Evolutionary conservation across 1,139 yeast species (phyloP).

Genomic region (Debaryomyces robertsiae): DNA sequence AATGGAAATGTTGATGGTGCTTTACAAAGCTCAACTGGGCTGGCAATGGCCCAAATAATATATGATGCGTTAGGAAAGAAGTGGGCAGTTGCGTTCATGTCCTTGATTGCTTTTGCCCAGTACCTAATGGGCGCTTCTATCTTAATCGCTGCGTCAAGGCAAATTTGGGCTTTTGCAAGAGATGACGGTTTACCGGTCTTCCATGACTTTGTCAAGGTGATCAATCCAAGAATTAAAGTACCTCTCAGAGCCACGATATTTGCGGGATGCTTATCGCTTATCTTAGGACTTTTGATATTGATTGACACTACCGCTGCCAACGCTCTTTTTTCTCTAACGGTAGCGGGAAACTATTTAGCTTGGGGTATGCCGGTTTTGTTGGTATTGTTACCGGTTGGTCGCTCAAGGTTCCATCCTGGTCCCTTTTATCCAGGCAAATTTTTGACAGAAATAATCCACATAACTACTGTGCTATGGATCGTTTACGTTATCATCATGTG

Average conservation of each 20-base stretch:
- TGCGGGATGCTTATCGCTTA: conserved; percentile 43
- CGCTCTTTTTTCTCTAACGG: conserved; percentile 59
- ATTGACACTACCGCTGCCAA: conserved; percentile 57
- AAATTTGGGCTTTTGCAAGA: conserved; percentile 36
- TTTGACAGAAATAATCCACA: conserved; percentile 40
- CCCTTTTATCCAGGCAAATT: conserved; percentile 43
- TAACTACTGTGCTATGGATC: conserved; percentile 37
- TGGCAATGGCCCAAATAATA: conserved; percentile 66
- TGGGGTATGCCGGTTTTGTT: conserved; percentile 61
- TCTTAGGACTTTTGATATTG: conserved; percentile 54
- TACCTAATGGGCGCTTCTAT: conserved; percentile 61
- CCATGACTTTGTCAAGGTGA: conserved; percentile 42
- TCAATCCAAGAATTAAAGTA: conserved; percentile 49
- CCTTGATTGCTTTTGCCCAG: conserved; percentile 60
- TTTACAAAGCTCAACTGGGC: conserved; percentile 35
- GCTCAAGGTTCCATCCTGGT: conserved; percentile 57
- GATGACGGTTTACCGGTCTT: conserved; percentile 26
- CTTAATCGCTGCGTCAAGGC: conserved; percentile 40
- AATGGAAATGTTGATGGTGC: conserved; percentile 21
- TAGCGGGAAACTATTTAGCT: conserved; percentile 63
- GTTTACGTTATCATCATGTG: conserved; percentile 47
- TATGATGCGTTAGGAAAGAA: conserved; percentile 65
- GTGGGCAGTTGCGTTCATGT: conserved; percentile 71
- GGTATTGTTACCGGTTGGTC: conserved; percentile 44
- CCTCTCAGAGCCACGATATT: conserved; percentile 57